Evolutionary conservation across 1,284 basidiomycete species (phyloP).

Genomic region (Termitomyces sp.): DNA sequence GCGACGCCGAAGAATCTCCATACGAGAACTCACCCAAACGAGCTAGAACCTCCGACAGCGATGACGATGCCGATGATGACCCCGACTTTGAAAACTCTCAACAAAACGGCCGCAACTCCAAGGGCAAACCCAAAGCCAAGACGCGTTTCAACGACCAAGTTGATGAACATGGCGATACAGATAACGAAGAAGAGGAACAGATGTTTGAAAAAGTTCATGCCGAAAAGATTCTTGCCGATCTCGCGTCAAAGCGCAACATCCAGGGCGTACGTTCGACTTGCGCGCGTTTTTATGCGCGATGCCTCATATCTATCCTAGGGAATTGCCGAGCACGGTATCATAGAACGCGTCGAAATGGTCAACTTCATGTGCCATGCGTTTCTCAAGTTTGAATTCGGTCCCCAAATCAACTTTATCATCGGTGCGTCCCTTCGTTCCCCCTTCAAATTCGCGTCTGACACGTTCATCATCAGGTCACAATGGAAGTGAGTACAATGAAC

Average conservation of each 20-base stretch:
- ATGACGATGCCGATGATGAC: slow-evolving; percentile 28
- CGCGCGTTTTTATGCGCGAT: neutral
- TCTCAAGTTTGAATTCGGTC: slow-evolving; percentile 78
- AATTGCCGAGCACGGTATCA: slow-evolving; percentile 80
- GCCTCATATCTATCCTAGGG: slow-evolving; percentile 41
- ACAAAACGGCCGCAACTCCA: slow-evolving; percentile 1
- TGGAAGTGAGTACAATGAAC: slow-evolving; percentile 57
- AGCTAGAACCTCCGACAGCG: slow-evolving; percentile 37
- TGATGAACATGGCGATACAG: slow-evolving; percentile 31
- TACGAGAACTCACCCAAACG: slow-evolving; percentile 35
- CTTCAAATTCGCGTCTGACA: neutral
- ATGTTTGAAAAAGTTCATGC: slow-evolving; percentile 57
- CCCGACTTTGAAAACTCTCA: neutral
- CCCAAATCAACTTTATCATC: slow-evolving; percentile 96
- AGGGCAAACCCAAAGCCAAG: slow-evolving; percentile 20
- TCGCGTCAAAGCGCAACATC: slow-evolving; percentile 48
- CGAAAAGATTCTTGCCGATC: slow-evolving; percentile 47
- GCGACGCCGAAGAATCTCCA: slow-evolving; percentile 31
- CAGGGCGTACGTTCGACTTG: slow-evolving; percentile 47
- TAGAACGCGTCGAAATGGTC: slow-evolving; percentile 80
- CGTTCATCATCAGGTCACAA: slow-evolving; percentile 55
- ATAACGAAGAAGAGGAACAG: slow-evolving; percentile 45
- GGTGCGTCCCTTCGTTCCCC: slow-evolving; percentile 48
- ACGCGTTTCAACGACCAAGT: slow-evolving; percentile 28
- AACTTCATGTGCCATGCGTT: slow-evolving; percentile 97